phyloP scores from a whole-genome alignment of 768 basidiomycete genomes.

The Leccinum aurantiacum region DNA sequence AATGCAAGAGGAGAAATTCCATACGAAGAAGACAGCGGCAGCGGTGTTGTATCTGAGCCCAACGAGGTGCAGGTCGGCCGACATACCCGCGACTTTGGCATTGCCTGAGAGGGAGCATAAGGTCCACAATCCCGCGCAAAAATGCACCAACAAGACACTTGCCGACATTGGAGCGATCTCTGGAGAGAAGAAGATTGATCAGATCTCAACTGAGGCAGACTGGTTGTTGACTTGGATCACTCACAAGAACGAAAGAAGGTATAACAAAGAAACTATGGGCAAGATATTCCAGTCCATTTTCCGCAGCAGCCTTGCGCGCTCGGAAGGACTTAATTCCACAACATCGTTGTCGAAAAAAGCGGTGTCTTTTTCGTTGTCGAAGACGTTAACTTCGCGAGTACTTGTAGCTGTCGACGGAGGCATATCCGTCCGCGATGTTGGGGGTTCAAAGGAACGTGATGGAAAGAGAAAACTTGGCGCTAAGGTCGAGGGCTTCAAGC shows the following conservation, averaged over 20 bases:
- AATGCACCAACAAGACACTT: slow-evolving; percentile 14
- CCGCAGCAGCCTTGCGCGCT: slow-evolving; percentile 34
- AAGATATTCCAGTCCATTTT: slow-evolving; percentile 47
- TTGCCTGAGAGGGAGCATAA: slow-evolving; percentile 32
- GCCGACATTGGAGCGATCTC: slow-evolving; percentile 48
- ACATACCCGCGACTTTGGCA: slow-evolving; percentile 47
- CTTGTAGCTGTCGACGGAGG: slow-evolving; percentile 13
- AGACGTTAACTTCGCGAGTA: slow-evolving; percentile 3
- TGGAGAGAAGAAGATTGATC: slow-evolving; percentile 10
- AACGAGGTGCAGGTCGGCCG: slow-evolving; percentile 35
- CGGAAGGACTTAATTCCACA: slow-evolving; percentile 13
- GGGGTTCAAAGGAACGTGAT: slow-evolving; percentile 1
- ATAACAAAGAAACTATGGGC: slow-evolving; percentile 45
- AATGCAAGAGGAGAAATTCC: slow-evolving; percentile 8
- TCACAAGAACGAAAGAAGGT: slow-evolving; percentile 48
- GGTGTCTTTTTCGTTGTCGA: slow-evolving; percentile 14
- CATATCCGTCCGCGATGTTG: slow-evolving; percentile 13
- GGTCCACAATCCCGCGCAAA: not conserved
- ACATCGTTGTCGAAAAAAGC: not conserved
- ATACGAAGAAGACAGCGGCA: slow-evolving; percentile 40
- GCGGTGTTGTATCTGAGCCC: slow-evolving; percentile 38
- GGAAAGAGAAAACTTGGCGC: not conserved
- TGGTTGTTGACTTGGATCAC: slow-evolving; percentile 14
- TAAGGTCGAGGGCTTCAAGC: not conserved
- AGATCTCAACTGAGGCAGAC: not conserved